Evolutionary conservation across 805 yeast species (phyloP), one percentile per base, ranked within the genome.

Genomic region (Torulaspora microellipsoides): DNA sequence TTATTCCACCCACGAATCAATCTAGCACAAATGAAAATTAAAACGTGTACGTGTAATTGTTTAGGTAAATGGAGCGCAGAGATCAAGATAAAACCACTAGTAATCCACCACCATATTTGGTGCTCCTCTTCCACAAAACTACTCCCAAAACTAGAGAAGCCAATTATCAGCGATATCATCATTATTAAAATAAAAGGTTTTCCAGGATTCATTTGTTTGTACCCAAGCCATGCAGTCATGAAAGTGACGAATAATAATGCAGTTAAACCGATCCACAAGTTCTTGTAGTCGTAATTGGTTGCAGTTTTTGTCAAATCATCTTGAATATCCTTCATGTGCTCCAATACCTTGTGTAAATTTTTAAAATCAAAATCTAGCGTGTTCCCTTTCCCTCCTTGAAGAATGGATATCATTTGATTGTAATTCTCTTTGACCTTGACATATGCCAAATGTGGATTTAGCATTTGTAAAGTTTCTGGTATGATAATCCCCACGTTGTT

Each of bases 81-180:
- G 1, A 46, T 11, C 7, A 50, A 28, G 12, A 60, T 36, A 14
- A 47, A 50, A 0, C 74, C 71, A 0, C 77, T 69, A 0, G 76
- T 60, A 15, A 76, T 67, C 81, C 87, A 85, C 86, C 95, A 93
- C 99, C 99, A 93, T 13, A 90, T 63, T 59, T 90, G 96, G 59
- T 93, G 95, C 59, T 93, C 99, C 62, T 93, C 99, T 58, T 93
- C 99, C 13, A 93, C 84, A 45, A 90, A 71, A 23, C 96, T 90
- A 47, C 95, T 87, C 9, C 90, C 96, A 66, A 90, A 87, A 51
- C 83, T 73, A 0, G 86, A 72, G 0, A 70, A 30, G 2, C 82
- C 75, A 42, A 81, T 72, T 0, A 69, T 36, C 31, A 72, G 34
- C 14, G 68, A 53, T 57, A 57, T 43, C 43, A 39, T 14, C 55